Evolutionary conservation across 148 eudicot genomes (phyloP), one percentile per base, ranked within the genome.

Genomic region (Heliosperma pusillum): DNA sequence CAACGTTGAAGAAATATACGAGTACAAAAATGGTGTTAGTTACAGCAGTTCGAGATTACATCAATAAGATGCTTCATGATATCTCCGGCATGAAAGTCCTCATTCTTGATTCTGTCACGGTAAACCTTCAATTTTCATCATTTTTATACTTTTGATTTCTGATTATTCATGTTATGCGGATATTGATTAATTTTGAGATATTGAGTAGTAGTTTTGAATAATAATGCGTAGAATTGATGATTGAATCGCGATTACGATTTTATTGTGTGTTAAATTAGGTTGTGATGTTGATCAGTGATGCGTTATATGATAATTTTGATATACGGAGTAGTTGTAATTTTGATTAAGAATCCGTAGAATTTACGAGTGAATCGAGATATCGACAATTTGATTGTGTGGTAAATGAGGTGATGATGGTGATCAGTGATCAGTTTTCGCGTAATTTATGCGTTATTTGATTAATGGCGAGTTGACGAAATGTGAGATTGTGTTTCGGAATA

Each of bases 51-150:
- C 86, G 96, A 55, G 98, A 91, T 70, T 94, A 94, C 86, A 73
- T 94, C 73, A 94, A 91, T 79, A 91, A 90, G 33, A 94, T 94
- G 96, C 74, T 94, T n/a, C 96, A 86, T 60, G 98, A 94, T 70
- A 94, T 91, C 56, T 91, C 92, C 45, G 98, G 97, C 76, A 94
- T 94, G 98, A 94, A 94, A 80, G 89, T 94, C 65, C 93, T 94
- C 88, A 88, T 94, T 57, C 96, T 94, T 76, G 98, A 94, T 85
- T 86, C 93, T 36, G 74, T 81, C 15, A 94, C 98, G 89, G 97
- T 94, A 80, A n/a, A n/a, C 29, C 61, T 69, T 5, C 30, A 12
- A 19, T 27, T 24, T 58, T 13, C 25, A 10, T 15, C 40, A 52
- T 3, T 3, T 3, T 29, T 29, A 29, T 29, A 29, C 30, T 29